Conservation (phyloP, 345 rosid species). For the Eucalyptus tenuipes region DNA sequence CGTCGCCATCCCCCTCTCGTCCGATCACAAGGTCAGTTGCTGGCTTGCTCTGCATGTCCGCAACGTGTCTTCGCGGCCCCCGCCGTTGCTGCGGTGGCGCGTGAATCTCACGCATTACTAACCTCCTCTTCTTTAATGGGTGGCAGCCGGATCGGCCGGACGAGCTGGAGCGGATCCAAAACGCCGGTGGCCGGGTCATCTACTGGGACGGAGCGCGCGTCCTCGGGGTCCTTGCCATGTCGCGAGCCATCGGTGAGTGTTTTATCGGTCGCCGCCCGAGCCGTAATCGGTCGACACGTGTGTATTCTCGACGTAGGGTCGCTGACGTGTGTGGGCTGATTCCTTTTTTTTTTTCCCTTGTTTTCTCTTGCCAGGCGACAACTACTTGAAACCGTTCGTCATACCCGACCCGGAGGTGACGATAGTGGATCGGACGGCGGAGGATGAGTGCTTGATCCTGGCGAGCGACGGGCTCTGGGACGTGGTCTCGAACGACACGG, state of each 20-base stretch:
- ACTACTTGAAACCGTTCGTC: constrained; percentile 56
- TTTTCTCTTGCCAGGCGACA: constrained; percentile 19
- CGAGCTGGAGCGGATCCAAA: constrained; percentile 55
- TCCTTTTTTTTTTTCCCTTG: no score
- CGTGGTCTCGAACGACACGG: constrained; percentile 54
- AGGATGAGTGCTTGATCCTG: constrained; percentile 53
- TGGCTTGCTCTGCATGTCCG: not conserved
- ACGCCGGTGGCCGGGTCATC: constrained; percentile 76
- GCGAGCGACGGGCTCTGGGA: constrained; percentile 83
- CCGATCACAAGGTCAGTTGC: constrained; percentile 59
- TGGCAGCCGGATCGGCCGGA: constrained; percentile 84
- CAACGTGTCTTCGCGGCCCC: not conserved
- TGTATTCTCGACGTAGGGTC: not conserved
- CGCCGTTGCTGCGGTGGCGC: not conserved
- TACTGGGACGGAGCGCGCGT: constrained; percentile 79
- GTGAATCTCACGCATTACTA: not conserved
- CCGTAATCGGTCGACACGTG: not conserved
- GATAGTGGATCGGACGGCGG: constrained; percentile 26
- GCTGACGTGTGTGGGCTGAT: not conserved
- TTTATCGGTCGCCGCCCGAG: not conserved
- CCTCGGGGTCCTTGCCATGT: constrained; percentile 66
- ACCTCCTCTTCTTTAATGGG: not conserved
- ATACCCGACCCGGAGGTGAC: constrained; percentile 63
- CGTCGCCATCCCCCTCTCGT: constrained; percentile 57
- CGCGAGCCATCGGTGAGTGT: constrained; percentile 41